Conservation (phyloP, 768 basidiomycete genomes). For the Austroboletus eburneus region DNA sequence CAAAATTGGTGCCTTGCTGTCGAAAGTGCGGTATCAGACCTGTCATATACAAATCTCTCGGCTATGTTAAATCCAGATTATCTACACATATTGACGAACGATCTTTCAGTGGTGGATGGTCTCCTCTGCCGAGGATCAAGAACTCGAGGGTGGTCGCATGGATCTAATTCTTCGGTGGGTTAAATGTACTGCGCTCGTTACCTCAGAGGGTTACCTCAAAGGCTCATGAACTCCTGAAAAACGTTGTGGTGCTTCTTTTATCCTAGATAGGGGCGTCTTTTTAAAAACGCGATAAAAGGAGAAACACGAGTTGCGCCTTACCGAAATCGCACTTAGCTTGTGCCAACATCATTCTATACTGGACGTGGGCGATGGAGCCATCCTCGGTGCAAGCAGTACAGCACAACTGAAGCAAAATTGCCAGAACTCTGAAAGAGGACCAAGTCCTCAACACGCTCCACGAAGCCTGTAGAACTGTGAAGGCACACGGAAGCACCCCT, state of each 20-base stretch:
- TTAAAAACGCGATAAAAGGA: constrained; percentile 9
- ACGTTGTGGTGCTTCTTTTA: constrained; percentile 34
- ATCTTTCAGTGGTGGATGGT: constrained; percentile 33
- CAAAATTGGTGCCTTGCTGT: constrained; percentile 52
- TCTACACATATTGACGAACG: no score
- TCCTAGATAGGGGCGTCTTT: neutral
- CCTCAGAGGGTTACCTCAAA: constrained; percentile 39
- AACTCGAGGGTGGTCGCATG: constrained; percentile 40
- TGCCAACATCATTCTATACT: constrained; percentile 52
- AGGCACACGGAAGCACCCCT: constrained; percentile 30
- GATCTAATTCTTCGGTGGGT: constrained; percentile 36
- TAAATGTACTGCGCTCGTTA: constrained; percentile 45
- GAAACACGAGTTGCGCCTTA: constrained; percentile 43
- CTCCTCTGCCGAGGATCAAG: constrained; percentile 27
- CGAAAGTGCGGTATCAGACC: constrained; percentile 55
- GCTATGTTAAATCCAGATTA: constrained; percentile 23
- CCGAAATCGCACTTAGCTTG: constrained; percentile 61
- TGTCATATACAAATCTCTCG: constrained; percentile 55
- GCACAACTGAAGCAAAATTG: constrained; percentile 43
- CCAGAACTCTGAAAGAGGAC: constrained; percentile 47
- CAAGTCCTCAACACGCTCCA: constrained; percentile 51
- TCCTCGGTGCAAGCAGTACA: constrained; percentile 46
- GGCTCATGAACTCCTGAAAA: constrained; percentile 39
- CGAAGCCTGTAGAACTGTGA: constrained; percentile 43
- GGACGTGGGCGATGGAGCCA: constrained; percentile 40